Conservation (phyloP, 495 filamentous ascomycete species). For the Penicillium cataractarum region DNA sequence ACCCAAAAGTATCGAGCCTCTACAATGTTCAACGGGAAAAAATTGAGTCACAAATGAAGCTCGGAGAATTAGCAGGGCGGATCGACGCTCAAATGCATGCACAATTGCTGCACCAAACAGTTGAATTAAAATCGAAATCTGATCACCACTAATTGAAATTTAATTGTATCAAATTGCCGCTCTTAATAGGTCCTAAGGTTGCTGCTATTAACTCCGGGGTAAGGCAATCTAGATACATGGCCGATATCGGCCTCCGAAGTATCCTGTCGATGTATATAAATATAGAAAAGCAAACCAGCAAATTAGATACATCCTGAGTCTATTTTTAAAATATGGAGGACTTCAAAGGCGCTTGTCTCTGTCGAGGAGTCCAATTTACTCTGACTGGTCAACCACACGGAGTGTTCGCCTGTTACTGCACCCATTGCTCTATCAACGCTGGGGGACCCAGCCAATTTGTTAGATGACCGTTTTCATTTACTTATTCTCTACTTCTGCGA, state of each 20-base stretch:
- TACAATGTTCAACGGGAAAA: too few species aligned
- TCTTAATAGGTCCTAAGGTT: too few species aligned
- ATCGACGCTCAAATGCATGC: too few species aligned
- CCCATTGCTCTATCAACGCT: not conserved
- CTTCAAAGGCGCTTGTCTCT: not conserved
- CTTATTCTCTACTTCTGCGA: too few species aligned
- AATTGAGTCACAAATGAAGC: too few species aligned
- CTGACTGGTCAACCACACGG: not conserved
- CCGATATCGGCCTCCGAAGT: not conserved
- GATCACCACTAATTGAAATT: too few species aligned
- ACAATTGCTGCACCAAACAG: too few species aligned
- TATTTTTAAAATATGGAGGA: not conserved
- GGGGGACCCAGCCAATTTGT: not conserved
- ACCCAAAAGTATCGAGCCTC: too few species aligned
- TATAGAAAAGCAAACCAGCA: not conserved
- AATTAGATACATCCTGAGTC: not conserved
- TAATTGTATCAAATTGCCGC: too few species aligned
- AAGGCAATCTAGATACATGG: not conserved
- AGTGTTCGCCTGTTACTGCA: conserved; percentile 1
- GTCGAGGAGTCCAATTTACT: not conserved
- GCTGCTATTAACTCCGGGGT: not conserved
- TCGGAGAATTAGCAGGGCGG: too few species aligned
- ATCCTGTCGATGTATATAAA: not conserved
- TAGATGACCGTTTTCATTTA: not conserved
- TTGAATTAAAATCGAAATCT: too few species aligned